Percentiles rank a stretch among this genome's conserved stretches.
These are phyloP conservation scores for Microstegium vimineum DNA, from an alignment of 176 grass and related monocot genomes.

Conservation along the genomic window DNA sequence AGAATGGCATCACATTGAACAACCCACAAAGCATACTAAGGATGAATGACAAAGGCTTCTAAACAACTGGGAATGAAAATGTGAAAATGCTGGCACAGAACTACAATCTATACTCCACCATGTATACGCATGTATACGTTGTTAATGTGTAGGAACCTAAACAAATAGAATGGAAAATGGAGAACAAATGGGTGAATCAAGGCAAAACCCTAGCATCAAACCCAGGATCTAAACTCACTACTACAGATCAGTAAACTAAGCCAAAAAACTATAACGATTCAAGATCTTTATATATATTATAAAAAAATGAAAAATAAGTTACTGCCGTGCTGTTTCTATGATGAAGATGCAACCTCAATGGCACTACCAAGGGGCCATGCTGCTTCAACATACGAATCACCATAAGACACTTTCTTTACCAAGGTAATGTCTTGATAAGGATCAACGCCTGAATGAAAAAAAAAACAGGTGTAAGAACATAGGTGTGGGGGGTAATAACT, in stretches of 20 bases:
- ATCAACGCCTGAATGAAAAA: constrained; percentile 56
- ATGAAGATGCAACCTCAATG: constrained; percentile 87
- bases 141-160: constrained; percentile 34
- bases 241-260: constrained; percentile 41
- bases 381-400: constrained; percentile 78
- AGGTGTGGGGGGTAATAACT: not conserved
- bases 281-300: not conserved
- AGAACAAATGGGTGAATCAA: constrained; percentile 40
- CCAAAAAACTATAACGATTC: constrained; percentile 44
- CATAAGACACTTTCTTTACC: constrained; percentile 81
- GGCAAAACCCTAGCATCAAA: constrained; percentile 44
- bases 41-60: constrained; percentile 27
- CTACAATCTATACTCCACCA: constrained; percentile 32
- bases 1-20: not conserved
- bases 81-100: not conserved
- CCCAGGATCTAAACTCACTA: constrained; percentile 33
- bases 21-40: not conserved
- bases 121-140: constrained; percentile 11
- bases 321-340: constrained; percentile 36
- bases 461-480: not conserved
- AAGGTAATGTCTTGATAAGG: constrained; percentile 92
- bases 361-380: constrained; percentile 96
- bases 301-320: not conserved
- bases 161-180: constrained; percentile 47
- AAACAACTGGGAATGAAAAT: not conserved